These are phyloP conservation scores for Erodium chrysanthum DNA, from an alignment of 441 rosid species.

Conservation along the genomic window DNA sequence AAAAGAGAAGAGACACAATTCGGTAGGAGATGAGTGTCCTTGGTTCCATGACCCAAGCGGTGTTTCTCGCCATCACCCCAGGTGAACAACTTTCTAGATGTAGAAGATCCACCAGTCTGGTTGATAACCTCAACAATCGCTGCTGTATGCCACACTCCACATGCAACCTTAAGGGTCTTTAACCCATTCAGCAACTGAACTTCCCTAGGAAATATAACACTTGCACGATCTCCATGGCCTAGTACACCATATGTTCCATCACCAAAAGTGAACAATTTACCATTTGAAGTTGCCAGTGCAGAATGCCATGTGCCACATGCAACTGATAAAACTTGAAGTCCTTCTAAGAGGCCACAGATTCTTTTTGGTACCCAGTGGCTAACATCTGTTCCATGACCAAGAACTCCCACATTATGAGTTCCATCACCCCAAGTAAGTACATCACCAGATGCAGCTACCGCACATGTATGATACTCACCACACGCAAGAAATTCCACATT, in stretches of 20 bases:
- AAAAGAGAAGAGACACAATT: constrained; percentile 93
- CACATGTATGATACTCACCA: constrained; percentile 87
- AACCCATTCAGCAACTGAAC: constrained; percentile 88
- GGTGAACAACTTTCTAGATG: constrained; percentile 82
- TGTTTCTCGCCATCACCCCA: constrained; percentile 98
- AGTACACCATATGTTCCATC: constrained; percentile 95
- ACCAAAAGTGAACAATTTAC: constrained; percentile 86
- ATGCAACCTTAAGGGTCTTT: constrained; percentile 77
- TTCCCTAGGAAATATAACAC: constrained; percentile 71
- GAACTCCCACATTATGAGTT: constrained; percentile 65
- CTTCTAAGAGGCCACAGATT: constrained; percentile 81
- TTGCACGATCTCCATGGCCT: constrained; percentile 80
- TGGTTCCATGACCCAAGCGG: constrained; percentile 87
- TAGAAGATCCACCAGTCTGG: constrained; percentile 71
- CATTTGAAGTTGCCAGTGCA: constrained; percentile 79
- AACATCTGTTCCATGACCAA: constrained; percentile 87
- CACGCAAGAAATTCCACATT: constrained; percentile 87
- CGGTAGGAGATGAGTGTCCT: constrained; percentile 79
- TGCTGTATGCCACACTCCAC: constrained; percentile 99
- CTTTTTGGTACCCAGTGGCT: constrained; percentile 90
- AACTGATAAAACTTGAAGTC: constrained; percentile 74
- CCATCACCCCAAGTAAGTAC: constrained; percentile 94
- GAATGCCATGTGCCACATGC: constrained; percentile 98
- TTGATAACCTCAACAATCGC: constrained; percentile 93
- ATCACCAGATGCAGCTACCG: constrained; percentile 92